Evolutionary conservation across 1,139 yeast genomes (phyloP), one percentile per base, ranked within the genome.

Genomic region (Scheffersomyces parashehatae): DNA sequence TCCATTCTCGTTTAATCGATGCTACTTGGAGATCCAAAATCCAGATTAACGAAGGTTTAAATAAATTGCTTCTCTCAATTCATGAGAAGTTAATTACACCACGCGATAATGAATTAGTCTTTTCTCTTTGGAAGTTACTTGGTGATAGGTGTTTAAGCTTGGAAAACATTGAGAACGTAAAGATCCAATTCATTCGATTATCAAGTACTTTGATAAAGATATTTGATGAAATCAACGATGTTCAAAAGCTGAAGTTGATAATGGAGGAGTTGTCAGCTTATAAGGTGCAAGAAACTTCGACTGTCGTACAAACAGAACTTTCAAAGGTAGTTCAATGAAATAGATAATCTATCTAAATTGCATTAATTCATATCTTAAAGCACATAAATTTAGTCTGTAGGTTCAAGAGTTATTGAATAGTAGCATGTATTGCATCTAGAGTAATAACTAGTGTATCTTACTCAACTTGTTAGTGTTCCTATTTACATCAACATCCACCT

Each of bases 21-120:
- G 68, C 68, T 41, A 78, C 88, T 0, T 83, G 89, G 89, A 73
- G 86, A 54, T 73, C 84, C 0, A 79, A 79, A 51, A 48, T 77
- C 4, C 67, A 70, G 4, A 58, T 67, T 8, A 70, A 65, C 51
- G 85, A 82, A 52, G 44, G 54, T 10, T 52, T 68, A 26, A 40
- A 39, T 28, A 43, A 46, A 30, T 24, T 52, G 29, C 20, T 50
- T 5, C 13, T 41, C 11, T 20, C 26, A 20, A 37, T 34, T 9
- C 31, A 26, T 20, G 35, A 43, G n/a, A 31, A 38, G 20, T 14
- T 13, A 11, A 15, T 31, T n/a, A 13, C 15, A 13, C 35, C 35
- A 9, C 15, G 20, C 5, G 45, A 53, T 24, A 43, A 42, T 26
- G 55, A 58, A 20, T 44, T 55, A 2, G 47, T 37, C 2, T 14